Percentiles rank a stretch among this genome's conserved stretches.
Evolutionary conservation across 345 rosid species (phyloP).

Genomic region (Noccaea caerulescens): DNA sequence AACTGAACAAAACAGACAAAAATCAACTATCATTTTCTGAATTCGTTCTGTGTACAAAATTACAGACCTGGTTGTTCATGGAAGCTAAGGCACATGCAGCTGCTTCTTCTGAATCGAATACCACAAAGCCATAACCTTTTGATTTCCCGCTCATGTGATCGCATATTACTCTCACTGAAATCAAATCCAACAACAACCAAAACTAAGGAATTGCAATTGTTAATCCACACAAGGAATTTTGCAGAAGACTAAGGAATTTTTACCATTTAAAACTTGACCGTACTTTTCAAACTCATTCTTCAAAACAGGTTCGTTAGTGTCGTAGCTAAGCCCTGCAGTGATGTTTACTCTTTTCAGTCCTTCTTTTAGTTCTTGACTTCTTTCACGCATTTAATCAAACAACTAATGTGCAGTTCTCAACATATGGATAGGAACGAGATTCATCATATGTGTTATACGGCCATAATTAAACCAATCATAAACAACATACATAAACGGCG

Average conservation of each 20-base stretch:
- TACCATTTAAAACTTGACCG: constrained; percentile 58
- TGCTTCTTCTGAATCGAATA: constrained; percentile 58
- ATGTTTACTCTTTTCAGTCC: not conserved
- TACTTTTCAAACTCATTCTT: constrained; percentile 53
- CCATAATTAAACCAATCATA: too few species aligned
- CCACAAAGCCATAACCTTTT: constrained; percentile 77
- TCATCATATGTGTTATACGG: not conserved
- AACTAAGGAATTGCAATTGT: not conserved
- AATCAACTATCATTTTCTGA: not conserved
- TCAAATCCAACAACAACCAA: not conserved
- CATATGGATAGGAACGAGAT: not conserved
- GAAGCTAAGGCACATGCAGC: constrained; percentile 60
- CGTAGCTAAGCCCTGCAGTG: constrained; percentile 63
- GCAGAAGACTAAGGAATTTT: not conserved
- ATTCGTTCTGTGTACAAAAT: constrained; percentile 7
- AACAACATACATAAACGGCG: not conserved
- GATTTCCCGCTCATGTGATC: constrained; percentile 70
- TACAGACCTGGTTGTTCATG: constrained; percentile 63
- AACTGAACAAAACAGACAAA: constrained; percentile 46
- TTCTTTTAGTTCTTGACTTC: too few species aligned
- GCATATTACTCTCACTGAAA: constrained; percentile 66
- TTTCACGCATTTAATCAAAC: constrained; percentile 34
- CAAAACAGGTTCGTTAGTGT: constrained; percentile 69
- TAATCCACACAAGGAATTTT: not conserved
- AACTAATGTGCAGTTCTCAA: not conserved